A percentile compares a stretch with the other conserved stretches of the same genome.
These are phyloP conservation scores for Phylloporus sp. DNA, from an alignment of 768 basidiomycete genomes.

Conservation along the genomic window DNA sequence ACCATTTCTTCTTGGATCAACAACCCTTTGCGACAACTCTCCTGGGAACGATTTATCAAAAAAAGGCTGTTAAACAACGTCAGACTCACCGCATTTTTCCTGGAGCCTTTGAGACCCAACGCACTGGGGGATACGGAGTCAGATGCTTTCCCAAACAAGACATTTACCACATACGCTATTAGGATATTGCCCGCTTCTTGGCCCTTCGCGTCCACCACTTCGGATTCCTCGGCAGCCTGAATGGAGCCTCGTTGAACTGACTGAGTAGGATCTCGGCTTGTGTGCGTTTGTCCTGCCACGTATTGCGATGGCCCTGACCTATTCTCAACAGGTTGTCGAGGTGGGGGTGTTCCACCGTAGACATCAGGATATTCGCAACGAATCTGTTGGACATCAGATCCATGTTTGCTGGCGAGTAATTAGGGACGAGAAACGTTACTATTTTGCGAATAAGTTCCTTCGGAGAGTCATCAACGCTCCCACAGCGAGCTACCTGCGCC, in stretches of 20 bases:
- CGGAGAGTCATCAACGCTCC: background rate
- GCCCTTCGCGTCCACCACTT: background rate
- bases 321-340: too few species aligned
- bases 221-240: background rate
- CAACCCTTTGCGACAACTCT: background rate
- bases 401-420: too few species aligned
- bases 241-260: background rate
- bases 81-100: background rate
- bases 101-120: background rate
- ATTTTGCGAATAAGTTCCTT: background rate
- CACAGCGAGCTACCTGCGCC: background rate
- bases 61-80: too few species aligned
- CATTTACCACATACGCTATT: background rate
- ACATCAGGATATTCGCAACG: too few species aligned
- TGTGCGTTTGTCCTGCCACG: background rate
- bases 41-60: background rate
- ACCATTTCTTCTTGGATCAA: background rate
- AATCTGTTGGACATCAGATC: too few species aligned
- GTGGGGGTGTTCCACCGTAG: too few species aligned
- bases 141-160: background rate
- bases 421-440: too few species aligned
- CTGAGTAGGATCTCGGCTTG: background rate
- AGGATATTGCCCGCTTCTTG: background rate
- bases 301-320: too few species aligned
- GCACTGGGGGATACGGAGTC: background rate